These are phyloP conservation scores for Gyrodon lividus DNA, from an alignment of 768 basidiomycete species.

Conservation along the genomic window DNA sequence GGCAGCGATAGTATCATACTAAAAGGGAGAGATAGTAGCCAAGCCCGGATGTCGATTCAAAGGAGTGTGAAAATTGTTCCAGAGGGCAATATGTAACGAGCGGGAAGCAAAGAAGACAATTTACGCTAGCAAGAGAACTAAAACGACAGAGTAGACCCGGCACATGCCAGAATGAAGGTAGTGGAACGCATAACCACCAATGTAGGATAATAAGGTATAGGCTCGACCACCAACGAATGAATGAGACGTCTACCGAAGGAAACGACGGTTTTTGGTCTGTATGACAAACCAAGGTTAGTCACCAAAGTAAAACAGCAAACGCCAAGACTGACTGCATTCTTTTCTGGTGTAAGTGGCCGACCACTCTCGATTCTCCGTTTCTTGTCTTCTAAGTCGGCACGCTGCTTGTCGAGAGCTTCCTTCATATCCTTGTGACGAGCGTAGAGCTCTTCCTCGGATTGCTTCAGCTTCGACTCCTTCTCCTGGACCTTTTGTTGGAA, in stretches of 20 bases:
- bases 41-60: constrained; percentile 55
- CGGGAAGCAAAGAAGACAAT: constrained; percentile 35
- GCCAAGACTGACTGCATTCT: constrained; percentile 64
- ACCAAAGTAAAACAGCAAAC: constrained; percentile 1
- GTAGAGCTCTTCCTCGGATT: constrained; percentile 98
- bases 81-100: constrained; percentile 31
- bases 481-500: constrained; percentile 99
- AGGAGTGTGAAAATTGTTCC: constrained; percentile 59
- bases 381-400: constrained; percentile 95
- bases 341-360: constrained; percentile 93
- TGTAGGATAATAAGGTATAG: constrained; percentile 31
- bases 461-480: constrained; percentile 98
- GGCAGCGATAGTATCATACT: constrained; percentile 46
- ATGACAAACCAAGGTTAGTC: constrained; percentile 12
- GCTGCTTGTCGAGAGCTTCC: constrained; percentile 96
- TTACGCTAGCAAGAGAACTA: constrained; percentile 43
- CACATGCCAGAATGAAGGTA: constrained; percentile 27
- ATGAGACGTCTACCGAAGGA: constrained; percentile 31
- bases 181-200: constrained; percentile 27
- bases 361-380: constrained; percentile 95
- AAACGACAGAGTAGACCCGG: constrained; percentile 39
- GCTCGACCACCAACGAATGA: constrained; percentile 13
- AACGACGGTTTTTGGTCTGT: constrained; percentile 37
- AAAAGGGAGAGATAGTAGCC: constrained; percentile 46
- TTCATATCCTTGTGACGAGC: constrained; percentile 99